Base-by-base conservation (phyloP, 805 yeast genomes). In the Saturnispora quitensis region DNA sequence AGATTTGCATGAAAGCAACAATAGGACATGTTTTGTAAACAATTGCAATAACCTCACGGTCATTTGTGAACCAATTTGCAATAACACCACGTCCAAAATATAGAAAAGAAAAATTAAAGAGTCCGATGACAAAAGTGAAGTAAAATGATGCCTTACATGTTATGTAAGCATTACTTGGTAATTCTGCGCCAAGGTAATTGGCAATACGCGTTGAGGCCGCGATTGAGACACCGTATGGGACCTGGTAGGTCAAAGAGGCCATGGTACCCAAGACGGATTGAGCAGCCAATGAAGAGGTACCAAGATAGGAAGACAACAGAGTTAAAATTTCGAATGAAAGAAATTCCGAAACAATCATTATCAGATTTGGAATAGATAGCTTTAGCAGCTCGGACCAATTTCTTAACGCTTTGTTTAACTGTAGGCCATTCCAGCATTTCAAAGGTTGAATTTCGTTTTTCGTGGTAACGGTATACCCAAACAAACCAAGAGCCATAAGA, bases 271-370 rank as follows among this genome's bases (percentile, higher is more conserved):
- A 76, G 50, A 85, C 82, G 2, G 86, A 79, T 66, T 85, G 90
- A 0, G 91, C 86, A 8, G 88, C 93, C 57, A 85, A 70, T 1
- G 76, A 76, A 4, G 72, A 73, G 1, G 73, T 65, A 24, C 91
- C 89, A 54, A 85, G 73, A 59, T 77, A 77, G 3, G 89, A 78
- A 1, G 90, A 84, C 54, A 80, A 70, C 48, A 85, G 72, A 0
- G 91, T 86, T 55, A 85, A 70, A 46, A 86, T 75, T 67, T 86
- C 91, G 65, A 85, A 86, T 1, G 89, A 88, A 38, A 86, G 68
- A 76, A 86, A 86, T 66, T 86, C 93, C 18, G 89, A 85, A 60
- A 82, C 78, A 22, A 86, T 86, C 86, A 84, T 82, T 50, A 84
- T 67, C 31, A 84, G 79, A 36, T 90, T 89, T 5, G 89, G 89